Evolutionary conservation across 2,329 filamentous ascomycete genomes (phyloP), one percentile per base, ranked within the genome.

Genomic region (Tothia fuscella): DNA sequence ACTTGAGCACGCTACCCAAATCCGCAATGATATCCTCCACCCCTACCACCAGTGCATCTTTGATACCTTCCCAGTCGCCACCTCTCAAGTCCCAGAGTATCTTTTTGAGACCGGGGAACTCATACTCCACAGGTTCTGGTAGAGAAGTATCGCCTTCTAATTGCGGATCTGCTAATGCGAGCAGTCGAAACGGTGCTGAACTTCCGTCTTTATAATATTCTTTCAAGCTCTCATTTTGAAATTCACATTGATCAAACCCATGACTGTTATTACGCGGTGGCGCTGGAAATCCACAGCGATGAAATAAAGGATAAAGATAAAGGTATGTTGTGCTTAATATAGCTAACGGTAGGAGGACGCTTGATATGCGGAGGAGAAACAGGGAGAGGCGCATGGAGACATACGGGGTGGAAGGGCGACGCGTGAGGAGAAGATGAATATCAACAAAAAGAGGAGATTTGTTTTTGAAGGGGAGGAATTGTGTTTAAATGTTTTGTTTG

Each of bases 111-210:
- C 57, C 63, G 19, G 61, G 64, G 12, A 61, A 60, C 30, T 60
- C 59, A 46, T 56, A 63, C 57, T 65, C 66, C 20, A 67, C 58
- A 1, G 63, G 58, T 16, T 61, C 56, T 1, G 80, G 82, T 20
- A 95, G 79, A 5, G 84, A 87, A 2, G 82, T 86, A 56, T 94
- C 85, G 52, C 89, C 89, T 63, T 96, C 89, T 41, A 96, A 74
- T 59, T 96, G 89, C 4, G 89, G 89, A 59, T 96, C 89, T 46
- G 83, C 89, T 17, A 96, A 74, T 1, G 87, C 78, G 12, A 96
- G 78, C 3, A 96, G 75, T 44, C 89, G 76, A 55, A 96, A 94
- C 0, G 87, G 85, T 3, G 86, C 84, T 43, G 17, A 20, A 42
- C 34, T 7, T n/a, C 21, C 22, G 9, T 20, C 43, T 25, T 21